These are phyloP conservation scores for Alternaria atra DNA, from an alignment of 2,329 filamentous ascomycete species.

Conservation along the genomic window DNA sequence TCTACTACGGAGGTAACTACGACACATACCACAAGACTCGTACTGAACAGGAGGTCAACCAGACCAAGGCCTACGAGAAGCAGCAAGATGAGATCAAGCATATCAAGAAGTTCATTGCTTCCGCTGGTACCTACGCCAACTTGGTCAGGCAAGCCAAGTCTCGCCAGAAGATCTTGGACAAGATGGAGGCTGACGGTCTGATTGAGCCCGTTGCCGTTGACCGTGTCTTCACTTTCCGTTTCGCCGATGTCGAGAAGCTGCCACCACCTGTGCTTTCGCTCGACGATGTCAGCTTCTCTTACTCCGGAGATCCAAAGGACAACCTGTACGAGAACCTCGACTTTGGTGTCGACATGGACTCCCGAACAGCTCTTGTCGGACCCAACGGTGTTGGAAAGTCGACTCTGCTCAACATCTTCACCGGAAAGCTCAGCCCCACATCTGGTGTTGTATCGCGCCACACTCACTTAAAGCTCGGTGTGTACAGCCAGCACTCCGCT, in stretches of 20 bases:
- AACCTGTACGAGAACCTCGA: constrained; percentile 97
- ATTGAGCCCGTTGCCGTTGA: constrained; percentile 90
- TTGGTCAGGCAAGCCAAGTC: constrained; percentile 99
- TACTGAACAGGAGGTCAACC: constrained; percentile 93
- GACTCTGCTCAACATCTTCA: constrained; percentile 94
- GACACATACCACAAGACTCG: constrained; percentile 96
- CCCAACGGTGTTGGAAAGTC: constrained; percentile 99
- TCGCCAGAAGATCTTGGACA: constrained; percentile 99
- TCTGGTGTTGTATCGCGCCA: constrained; percentile 84
- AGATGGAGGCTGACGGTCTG: constrained; percentile 99
- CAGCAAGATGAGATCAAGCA: constrained; percentile 99
- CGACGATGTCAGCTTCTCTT: constrained; percentile 97
- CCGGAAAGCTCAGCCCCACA: constrained; percentile 88
- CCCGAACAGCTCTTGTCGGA: constrained; percentile 92
- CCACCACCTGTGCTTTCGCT: constrained; percentile 96
- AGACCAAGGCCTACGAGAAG: constrained; percentile 99
- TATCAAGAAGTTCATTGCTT: constrained; percentile 99
- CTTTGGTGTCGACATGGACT: constrained; percentile 99
- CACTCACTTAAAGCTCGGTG: constrained; percentile 96
- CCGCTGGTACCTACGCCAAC: constrained; percentile 99
- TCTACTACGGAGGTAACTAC: constrained; percentile 99
- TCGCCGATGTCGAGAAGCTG: constrained; percentile 99
- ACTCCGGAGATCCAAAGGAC: constrained; percentile 87
- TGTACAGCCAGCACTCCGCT: constrained; percentile 98
- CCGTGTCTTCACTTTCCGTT: constrained; percentile 95